A percentile compares a stretch with the other conserved stretches of the same genome.
Evolutionary conservation across 2,329 filamentous ascomycete genomes (phyloP).

Genomic region (Calonectria pauciramosa): DNA sequence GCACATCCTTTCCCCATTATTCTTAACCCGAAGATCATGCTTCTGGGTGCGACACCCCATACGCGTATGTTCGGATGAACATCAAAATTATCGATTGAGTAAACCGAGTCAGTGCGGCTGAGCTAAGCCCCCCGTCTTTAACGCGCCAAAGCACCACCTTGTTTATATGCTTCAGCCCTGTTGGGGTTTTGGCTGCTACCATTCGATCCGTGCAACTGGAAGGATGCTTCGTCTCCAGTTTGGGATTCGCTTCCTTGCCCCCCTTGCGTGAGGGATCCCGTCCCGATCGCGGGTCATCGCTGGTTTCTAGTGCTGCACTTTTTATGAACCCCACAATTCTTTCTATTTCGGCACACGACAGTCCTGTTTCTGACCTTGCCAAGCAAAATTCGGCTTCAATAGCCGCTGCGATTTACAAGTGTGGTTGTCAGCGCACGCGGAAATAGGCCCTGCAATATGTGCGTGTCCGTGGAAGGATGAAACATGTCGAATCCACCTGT

Average conservation of each 20-base stretch:
- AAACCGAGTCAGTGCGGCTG: constrained; percentile 2
- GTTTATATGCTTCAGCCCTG: constrained; percentile 9
- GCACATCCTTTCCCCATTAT: neutral
- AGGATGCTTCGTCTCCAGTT: neutral
- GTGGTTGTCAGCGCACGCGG: too few species aligned
- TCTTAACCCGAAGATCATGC: neutral
- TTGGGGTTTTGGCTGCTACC: neutral
- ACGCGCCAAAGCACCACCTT: neutral
- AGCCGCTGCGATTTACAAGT: neutral
- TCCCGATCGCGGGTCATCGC: neutral
- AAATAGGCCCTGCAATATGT: neutral
- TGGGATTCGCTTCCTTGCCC: neutral
- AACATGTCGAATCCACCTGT: neutral
- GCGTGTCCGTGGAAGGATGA: neutral
- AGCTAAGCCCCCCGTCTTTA: neutral
- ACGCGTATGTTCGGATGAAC: neutral
- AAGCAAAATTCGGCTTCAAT: neutral
- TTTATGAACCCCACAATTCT: neutral
- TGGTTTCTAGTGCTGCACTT: neutral
- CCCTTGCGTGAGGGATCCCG: neutral
- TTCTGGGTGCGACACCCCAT: neutral
- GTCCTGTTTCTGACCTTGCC: neutral
- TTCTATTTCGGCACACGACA: neutral
- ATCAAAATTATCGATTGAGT: neutral
- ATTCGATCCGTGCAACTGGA: neutral